Conservation (phyloP, 2,329 filamentous ascomycete genomes). For the Ascocoryne sarcoides region DNA sequence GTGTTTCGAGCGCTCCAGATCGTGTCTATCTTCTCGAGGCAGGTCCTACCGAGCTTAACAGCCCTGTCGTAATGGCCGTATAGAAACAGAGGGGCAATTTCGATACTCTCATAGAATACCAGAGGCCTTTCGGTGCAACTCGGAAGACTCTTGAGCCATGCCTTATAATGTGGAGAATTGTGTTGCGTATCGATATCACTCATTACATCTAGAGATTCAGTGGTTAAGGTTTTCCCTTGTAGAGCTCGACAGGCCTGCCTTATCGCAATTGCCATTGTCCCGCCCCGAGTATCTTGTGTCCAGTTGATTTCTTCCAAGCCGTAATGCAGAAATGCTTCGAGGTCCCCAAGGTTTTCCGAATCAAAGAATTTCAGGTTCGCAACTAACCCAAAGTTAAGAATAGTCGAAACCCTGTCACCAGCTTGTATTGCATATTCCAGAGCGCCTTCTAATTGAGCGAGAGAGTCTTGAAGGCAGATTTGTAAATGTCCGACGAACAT, state of each 20-base stretch:
- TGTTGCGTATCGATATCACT: constrained; percentile 64
- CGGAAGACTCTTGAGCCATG: constrained; percentile 43
- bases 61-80: constrained; percentile 55
- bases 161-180: constrained; percentile 47
- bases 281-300: constrained; percentile 62
- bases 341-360: constrained; percentile 58
- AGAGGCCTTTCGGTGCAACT: constrained; percentile 52
- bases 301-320: constrained; percentile 69
- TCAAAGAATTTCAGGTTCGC: constrained; percentile 61
- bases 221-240: constrained; percentile 60
- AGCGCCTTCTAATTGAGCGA: constrained; percentile 53
- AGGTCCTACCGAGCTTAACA: constrained; percentile 45
- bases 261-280: constrained; percentile 56
- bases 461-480: constrained; percentile 48
- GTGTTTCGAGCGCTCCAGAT: constrained; percentile 54
- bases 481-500: constrained; percentile 64
- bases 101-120: constrained; percentile 59
- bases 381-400: constrained; percentile 61
- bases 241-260: constrained; percentile 60
- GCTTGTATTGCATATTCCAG: constrained; percentile 57
- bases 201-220: constrained; percentile 44
- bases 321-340: constrained; percentile 61
- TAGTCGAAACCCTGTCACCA: constrained; percentile 63
- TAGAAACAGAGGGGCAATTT: constrained; percentile 53
- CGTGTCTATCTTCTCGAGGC: constrained; percentile 37